Percentiles rank a stretch among this genome's conserved stretches.
phyloP scores from a whole-genome alignment of 1,139 yeast species.

The Hanseniaspora sp. region DNA sequence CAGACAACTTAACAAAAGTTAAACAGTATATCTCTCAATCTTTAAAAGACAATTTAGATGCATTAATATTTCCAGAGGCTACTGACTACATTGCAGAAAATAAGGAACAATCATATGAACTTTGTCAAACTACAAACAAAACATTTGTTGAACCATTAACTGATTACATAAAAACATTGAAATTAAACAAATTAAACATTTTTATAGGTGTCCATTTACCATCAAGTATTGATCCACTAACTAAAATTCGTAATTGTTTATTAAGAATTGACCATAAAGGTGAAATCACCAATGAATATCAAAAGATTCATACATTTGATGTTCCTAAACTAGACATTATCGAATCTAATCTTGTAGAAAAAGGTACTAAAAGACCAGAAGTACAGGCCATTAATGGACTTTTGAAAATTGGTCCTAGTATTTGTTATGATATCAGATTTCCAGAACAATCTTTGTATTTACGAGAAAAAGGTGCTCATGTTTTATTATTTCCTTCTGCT shows the following conservation, averaged over 20 bases:
- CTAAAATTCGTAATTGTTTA: slow-evolving; percentile 56
- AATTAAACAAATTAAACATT: slow-evolving; percentile 32
- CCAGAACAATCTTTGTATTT: slow-evolving; percentile 67
- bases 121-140: slow-evolving; percentile 37
- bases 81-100: slow-evolving; percentile 72
- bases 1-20: slow-evolving; percentile 49
- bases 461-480: slow-evolving; percentile 62
- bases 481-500: slow-evolving; percentile 78
- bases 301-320: slow-evolving; percentile 80
- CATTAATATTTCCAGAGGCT: slow-evolving; percentile 85
- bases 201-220: slow-evolving; percentile 85
- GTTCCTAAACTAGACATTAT: slow-evolving; percentile 66
- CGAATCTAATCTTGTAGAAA: slow-evolving; percentile 72
- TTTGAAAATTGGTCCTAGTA: slow-evolving; percentile 49
- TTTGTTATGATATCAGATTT: slow-evolving; percentile 81
- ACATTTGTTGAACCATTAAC: slow-evolving; percentile 39
- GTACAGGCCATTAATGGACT: slow-evolving; percentile 22
- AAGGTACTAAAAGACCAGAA: slow-evolving; percentile 45
- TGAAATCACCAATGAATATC: slow-evolving; percentile 54
- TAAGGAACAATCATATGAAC: slow-evolving; percentile 49
- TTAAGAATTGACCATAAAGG: slow-evolving; percentile 63
- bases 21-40: slow-evolving; percentile 53
- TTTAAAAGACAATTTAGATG: slow-evolving; percentile 44
- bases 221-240: slow-evolving; percentile 22
- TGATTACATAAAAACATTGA: slow-evolving; percentile 35